phyloP scores from a whole-genome alignment of 225 moss, liverwort and hornwort species.

The Neckera pumila region DNA sequence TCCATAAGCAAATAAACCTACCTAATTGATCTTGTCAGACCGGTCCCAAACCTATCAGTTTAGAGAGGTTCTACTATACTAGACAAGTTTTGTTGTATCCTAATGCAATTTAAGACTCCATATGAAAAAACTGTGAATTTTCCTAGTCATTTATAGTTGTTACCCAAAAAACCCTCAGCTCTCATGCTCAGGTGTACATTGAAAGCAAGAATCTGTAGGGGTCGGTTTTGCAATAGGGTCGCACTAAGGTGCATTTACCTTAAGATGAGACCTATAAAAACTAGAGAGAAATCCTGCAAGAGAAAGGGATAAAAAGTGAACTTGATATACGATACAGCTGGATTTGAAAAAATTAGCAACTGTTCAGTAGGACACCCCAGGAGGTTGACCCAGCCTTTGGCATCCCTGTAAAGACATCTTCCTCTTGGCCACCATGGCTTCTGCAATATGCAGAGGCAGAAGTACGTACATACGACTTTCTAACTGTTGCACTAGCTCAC shows the following conservation, averaged over 20 bases:
- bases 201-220: neutral
- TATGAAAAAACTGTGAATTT: neutral
- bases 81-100: too few relatives aligned
- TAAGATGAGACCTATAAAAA: neutral
- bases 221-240: neutral
- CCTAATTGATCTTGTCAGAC: too few relatives aligned
- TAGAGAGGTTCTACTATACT: too few relatives aligned
- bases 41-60: too few relatives aligned
- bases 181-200: neutral
- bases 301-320: neutral
- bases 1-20: too few relatives aligned
- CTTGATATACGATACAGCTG: neutral
- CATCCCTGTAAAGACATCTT: neutral
- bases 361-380: neutral
- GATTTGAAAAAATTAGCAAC: neutral
- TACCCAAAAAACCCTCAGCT: neutral
- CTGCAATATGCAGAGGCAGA: conserved; percentile 33
- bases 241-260: neutral
- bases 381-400: neutral
- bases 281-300: neutral
- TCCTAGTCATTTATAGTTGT: neutral
- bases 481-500: conserved; percentile 17
- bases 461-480: neutral
- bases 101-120: too few relatives aligned
- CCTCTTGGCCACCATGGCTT: conserved; percentile 27